Conservation (phyloP, 768 basidiomycete genomes). For the Russula sp. region DNA sequence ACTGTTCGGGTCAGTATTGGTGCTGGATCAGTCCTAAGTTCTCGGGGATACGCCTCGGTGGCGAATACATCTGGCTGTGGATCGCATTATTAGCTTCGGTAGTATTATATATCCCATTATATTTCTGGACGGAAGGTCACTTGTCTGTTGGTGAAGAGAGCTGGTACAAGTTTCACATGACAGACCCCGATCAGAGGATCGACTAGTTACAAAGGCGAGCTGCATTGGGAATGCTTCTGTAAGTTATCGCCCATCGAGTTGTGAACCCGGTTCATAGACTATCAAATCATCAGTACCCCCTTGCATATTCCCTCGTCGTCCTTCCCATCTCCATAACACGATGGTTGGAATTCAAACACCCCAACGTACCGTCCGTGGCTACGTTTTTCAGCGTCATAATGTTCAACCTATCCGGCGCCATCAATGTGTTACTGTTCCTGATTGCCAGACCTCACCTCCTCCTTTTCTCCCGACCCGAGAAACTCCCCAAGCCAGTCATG, state of each 20-base stretch:
- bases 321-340: constrained; percentile 1
- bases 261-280: background rate
- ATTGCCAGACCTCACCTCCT: constrained; percentile 39
- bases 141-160: background rate
- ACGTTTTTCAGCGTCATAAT: constrained; percentile 38
- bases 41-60: background rate
- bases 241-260: constrained; percentile 1
- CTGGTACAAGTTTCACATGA: constrained; percentile 28
- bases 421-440: constrained; percentile 44
- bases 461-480: constrained; percentile 33
- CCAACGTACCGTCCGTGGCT: constrained; percentile 34
- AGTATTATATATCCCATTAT: background rate
- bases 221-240: constrained; percentile 34
- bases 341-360: background rate
- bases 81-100: background rate
- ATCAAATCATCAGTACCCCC: background rate
- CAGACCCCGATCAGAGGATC: constrained; percentile 15
- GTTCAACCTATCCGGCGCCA: constrained; percentile 42
- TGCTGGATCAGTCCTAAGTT: constrained; percentile 1
- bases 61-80: constrained; percentile 14
- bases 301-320: constrained; percentile 2
- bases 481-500: background rate
- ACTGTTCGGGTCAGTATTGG: background rate
- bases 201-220: background rate
- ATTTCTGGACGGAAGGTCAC: constrained; percentile 9